Evolutionary conservation across 2,329 filamentous ascomycete genomes (phyloP), one percentile per base, ranked within the genome.

Genomic region (Cladosporium sp.): DNA sequence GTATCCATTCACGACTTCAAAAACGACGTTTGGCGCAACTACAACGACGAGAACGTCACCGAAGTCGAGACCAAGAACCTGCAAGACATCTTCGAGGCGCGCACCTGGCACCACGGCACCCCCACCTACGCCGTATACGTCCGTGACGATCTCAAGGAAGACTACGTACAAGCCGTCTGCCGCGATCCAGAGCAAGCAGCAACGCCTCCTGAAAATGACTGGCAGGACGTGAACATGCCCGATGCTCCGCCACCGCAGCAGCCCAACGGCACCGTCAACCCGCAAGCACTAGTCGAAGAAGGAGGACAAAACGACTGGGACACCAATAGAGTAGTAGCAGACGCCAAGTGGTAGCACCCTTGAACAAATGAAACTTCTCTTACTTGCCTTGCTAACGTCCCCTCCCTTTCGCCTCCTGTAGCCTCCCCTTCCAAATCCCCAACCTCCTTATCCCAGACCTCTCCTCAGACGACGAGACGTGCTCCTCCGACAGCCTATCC

Each of bases 1-100:
- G 89, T 96, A 38, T 96, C 91, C 78, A 94, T 98, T 56, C 87
- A 84, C 62, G 93, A 97, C 70, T 95, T 95, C 67, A 79, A 84
- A 56, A 79, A 82, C 40, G 72, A 83, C 30, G 74, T 91, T 16
- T 98, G 93, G 91, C 84, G 90, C 51, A 89, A 88, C 62, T 98
- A 96, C 75, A 98, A 98, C 65, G 93, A 98, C 62, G 85, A 85
- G 48, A 78, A 78, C 13, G 90, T 98, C 19, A 84, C 80, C 2
- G 82, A 87, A 55, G 78, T 82, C 20, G 53, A 54, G n/a, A 50
- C 53, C 2, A 22, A 53, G 33, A 72, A 75, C 12, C 75, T 79
- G 7, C 57, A 66, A 13, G 79, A 85, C 43, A 87, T 95, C 35
- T 83, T 93, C 56, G 75, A 79, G 54, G 76, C 87, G 42, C 82